Evolutionary conservation across 2,329 filamentous ascomycete species (phyloP), one percentile per base, ranked within the genome.

Genomic region (Hymenoscyphus salicellus): DNA sequence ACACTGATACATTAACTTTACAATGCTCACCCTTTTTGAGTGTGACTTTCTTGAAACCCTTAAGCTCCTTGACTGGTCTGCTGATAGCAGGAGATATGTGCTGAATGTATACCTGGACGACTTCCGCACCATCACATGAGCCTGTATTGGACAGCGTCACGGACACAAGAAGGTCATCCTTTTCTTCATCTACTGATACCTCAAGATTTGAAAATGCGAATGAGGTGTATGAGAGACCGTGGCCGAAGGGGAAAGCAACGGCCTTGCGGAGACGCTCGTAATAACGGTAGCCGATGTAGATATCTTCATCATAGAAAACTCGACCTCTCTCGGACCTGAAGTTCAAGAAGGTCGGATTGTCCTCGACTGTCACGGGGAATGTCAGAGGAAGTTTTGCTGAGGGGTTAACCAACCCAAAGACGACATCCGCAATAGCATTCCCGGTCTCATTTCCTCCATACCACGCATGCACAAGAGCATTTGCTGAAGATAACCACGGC

Each of bases 361-460:
- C 88, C 71, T 89, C 83, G 1, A 89, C n/a, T n/a, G n/a, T n/a
- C n/a, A n/a, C n/a, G n/a, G 91, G 91, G 78, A 93, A 93, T 2
- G 84, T 89, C 17, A 92, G 80, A 0, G 89, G 88, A 1, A 93
- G 81, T 75, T 92, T 92, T 16, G 86, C 90, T 43, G 85, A 88
- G 0, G 91, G 91, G 73, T 90, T 92, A 57, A 85, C 82, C 66
- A 88, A 84, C 55, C 90, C 91, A 66, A 91, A 90, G 26, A 94
- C 80, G 1, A 93, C 83, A 69, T 94, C 91, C 0, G 89, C 90
- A 67, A 95, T 88, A 10, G 87, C 88, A 73, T 93, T 92, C 7
- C 91, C 91, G 5, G 88, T 89, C 78, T 94, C 91, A 72, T 93
- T 91, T n/a, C 91, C 91, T 66, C 90, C 89, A 73, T 92, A 94